phyloP scores from a whole-genome alignment of 2,329 filamentous ascomycete species.

The Diaporthe eres region DNA sequence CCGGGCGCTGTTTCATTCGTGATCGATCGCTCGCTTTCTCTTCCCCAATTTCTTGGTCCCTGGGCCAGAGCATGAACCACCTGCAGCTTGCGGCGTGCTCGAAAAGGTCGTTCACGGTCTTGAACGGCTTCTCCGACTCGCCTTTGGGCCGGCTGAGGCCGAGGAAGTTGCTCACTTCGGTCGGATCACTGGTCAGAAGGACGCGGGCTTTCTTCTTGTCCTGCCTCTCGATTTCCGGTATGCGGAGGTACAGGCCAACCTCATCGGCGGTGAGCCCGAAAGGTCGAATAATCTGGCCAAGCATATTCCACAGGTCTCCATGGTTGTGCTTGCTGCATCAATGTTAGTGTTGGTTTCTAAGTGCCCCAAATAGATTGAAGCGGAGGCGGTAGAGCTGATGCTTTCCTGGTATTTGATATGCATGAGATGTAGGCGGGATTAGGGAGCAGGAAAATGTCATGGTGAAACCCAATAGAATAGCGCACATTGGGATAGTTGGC shows the following conservation, averaged over 20 bases:
- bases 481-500: neutral
- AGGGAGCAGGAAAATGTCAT: neutral
- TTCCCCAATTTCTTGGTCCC: constrained; percentile 37
- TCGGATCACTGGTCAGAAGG: constrained; percentile 71
- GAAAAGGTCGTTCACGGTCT: constrained; percentile 68
- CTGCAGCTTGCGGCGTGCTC: constrained; percentile 71
- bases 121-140: constrained; percentile 70
- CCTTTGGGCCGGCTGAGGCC: constrained; percentile 63
- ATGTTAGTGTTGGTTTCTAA: neutral
- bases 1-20: constrained; percentile 66
- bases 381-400: neutral
- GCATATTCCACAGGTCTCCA: constrained; percentile 77
- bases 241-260: constrained; percentile 73
- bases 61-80: constrained; percentile 66
- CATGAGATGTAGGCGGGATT: neutral
- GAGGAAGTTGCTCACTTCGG: constrained; percentile 72
- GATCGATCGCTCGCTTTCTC: constrained; percentile 69
- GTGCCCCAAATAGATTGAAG: too few relatives aligned
- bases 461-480: neutral
- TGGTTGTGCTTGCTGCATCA: constrained; percentile 69
- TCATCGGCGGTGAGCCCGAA: constrained; percentile 78
- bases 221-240: constrained; percentile 75
- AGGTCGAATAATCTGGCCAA: constrained; percentile 74
- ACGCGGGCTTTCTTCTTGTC: constrained; percentile 72
- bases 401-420: neutral